phyloP scores from a whole-genome alignment of 352 stramenopile genomes.

The Phytopythium aichiense region DNA sequence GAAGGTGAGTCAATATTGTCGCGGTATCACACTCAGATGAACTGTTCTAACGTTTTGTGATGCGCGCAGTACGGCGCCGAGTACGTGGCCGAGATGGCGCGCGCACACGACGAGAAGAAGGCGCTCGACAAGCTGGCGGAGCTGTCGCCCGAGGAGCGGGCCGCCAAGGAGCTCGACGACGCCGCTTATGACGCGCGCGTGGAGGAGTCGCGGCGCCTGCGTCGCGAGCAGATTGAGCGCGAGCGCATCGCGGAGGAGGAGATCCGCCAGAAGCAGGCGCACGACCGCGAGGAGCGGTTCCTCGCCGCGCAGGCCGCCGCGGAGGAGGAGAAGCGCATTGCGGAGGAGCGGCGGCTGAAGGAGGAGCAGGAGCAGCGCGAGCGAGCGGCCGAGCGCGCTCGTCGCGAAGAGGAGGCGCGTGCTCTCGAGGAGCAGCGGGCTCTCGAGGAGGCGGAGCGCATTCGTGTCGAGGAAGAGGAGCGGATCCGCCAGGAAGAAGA shows the following conservation, averaged over 20 bases:
- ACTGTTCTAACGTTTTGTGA: constrained; percentile 2
- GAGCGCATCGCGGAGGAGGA: constrained; percentile 53
- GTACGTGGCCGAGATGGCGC: constrained; percentile 75
- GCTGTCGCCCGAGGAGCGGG: constrained; percentile 55
- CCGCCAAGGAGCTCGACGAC: constrained; percentile 37
- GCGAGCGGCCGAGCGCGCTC: constrained; percentile 28
- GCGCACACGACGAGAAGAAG: constrained; percentile 57
- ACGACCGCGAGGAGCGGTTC: constrained; percentile 39
- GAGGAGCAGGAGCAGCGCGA: constrained; percentile 21
- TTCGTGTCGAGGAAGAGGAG: constrained; percentile 9
- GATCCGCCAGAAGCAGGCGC: constrained; percentile 45
- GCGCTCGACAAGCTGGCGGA: constrained; percentile 64
- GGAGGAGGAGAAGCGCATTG: constrained; percentile 25
- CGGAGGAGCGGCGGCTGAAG: constrained; percentile 27
- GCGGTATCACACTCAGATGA: too few species aligned
- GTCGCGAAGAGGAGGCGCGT: constrained; percentile 19
- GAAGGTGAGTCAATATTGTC: constrained; percentile 19
- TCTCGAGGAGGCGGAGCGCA: constrained; percentile 6
- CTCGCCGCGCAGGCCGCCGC: constrained; percentile 23
- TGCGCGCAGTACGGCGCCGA: constrained; percentile 52
- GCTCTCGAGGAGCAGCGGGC: constrained; percentile 17
- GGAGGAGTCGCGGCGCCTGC: constrained; percentile 72
- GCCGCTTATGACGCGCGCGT: constrained; percentile 75
- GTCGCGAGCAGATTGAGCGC: constrained; percentile 69
- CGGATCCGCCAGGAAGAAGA: constrained; percentile 10